Base-by-base conservation (phyloP, 441 rosid genomes). In the Macaranga tanarius region DNA sequence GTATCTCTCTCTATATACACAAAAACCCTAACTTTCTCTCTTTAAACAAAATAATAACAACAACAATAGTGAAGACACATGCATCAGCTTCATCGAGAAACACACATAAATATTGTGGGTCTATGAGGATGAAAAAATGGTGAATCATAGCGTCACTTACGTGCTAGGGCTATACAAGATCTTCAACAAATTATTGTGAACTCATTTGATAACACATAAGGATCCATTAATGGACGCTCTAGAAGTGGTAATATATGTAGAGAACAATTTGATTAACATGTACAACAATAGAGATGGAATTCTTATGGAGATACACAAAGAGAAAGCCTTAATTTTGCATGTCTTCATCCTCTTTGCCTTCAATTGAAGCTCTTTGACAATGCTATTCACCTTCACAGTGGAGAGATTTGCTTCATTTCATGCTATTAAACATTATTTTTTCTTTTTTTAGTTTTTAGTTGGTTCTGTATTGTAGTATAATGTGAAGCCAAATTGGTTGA, bases 121-220 rank as follows among this genome's bases (percentile, higher is more conserved):
- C 55, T 89, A 87, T 74, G 94, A 95, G 74, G 70, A 86, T 38
- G 92, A 85, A 2, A 84, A 81, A 69, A 91, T 95, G 92, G 89
- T 90, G 28, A 61, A 85, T 44, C 92, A 98, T 0, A 73, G 81
- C 7, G 89, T 95, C 20, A 73, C 92, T 20, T 95, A 89, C 31
- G 99, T 95, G 0, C 99, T 98, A 0, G 99, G 99, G 0, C 92
- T 95, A 25, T 95, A 93, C 88, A 95, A 95, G 87, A 93, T 95
- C 83, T 95, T 95, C 61, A 98, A 95, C 38, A 97, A 95, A 82
- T 93, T 93, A 69, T 85, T 95, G 99, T 95, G 58, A 93, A 95
- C 48, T 98, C 98, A 0, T 97, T 95, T 1, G 98, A 95, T 25
- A 93, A 93, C 80, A 95, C 99, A 95, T 83, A 72, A 97, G 13